Percentiles rank a stretch among this genome's conserved stretches.
These are phyloP conservation scores for Actinomucor elegans DNA, from an alignment of 371 early-diverging fungal species.

Conservation along the genomic window DNA sequence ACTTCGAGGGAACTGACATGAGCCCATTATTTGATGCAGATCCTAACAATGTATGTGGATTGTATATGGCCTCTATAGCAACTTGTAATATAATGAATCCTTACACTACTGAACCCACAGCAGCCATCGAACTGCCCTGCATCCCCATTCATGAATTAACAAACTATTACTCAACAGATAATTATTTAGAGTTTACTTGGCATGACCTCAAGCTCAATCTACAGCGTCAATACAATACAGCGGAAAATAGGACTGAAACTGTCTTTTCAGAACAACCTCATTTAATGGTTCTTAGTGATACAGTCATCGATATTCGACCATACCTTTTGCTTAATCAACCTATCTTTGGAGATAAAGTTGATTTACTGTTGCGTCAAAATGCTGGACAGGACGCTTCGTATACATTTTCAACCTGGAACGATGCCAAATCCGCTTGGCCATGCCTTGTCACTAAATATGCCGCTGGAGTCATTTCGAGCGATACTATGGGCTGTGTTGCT, in stretches of 20 bases:
- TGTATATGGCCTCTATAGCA: not conserved
- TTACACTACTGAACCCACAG: not conserved
- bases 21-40: constrained; percentile 8
- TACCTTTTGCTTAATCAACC: not conserved
- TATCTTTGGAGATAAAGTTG: constrained; percentile 19
- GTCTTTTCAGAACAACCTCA: not conserved
- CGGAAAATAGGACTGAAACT: not conserved
- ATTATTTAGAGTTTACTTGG: constrained; percentile 3
- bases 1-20: constrained; percentile 6
- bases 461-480: constrained; percentile 80
- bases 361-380: constrained; percentile 25
- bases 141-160: constrained; percentile 1
- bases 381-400: constrained; percentile 70
- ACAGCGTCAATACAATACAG: not conserved
- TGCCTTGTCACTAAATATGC: constrained; percentile 66
- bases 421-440: constrained; percentile 47
- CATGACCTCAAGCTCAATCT: not conserved
- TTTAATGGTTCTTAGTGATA: constrained; percentile 5
- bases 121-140: not conserved
- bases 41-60: not conserved
- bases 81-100: constrained; percentile 2
- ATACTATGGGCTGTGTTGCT: constrained; percentile 85
- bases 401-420: constrained; percentile 54
- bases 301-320: constrained; percentile 1
- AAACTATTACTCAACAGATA: not conserved